These are phyloP conservation scores for Sindora glabra DNA, from an alignment of 306 rosid species.

Conservation along the genomic window DNA sequence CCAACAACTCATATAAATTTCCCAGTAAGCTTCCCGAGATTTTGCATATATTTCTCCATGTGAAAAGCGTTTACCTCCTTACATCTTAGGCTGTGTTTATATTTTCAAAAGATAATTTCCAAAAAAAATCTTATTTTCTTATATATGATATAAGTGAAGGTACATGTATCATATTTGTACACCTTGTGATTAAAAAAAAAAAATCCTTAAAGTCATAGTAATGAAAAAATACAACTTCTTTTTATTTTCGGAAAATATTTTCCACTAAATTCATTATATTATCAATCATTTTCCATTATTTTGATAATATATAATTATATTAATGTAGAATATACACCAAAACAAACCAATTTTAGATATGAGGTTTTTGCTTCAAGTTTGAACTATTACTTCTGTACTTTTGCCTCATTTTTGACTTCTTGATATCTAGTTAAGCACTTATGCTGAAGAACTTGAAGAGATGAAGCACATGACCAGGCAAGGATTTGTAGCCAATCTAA, in stretches of 20 bases:
- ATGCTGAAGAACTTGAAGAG: slow-evolving; percentile 88
- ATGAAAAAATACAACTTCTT: background rate
- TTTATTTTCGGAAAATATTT: no score
- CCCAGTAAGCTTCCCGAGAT: slow-evolving; percentile 56
- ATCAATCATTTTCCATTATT: background rate
- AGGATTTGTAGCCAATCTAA: slow-evolving; percentile 95
- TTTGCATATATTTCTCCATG: slow-evolving; percentile 9
- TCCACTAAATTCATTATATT: no score
- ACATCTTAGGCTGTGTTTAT: background rate
- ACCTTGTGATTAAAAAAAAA: no score
- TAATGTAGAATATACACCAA: no score
- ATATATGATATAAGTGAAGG: no score
- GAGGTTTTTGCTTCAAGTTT: no score
- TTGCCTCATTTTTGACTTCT: slow-evolving; percentile 17
- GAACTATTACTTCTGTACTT: slow-evolving; percentile 9
- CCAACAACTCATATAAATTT: slow-evolving; percentile 94
- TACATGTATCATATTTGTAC: no score
- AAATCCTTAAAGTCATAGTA: background rate
- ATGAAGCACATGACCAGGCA: slow-evolving; percentile 94
- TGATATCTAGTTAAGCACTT: slow-evolving; percentile 63
- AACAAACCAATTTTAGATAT: no score
- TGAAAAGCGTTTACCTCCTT: background rate
- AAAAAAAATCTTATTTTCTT: no score
- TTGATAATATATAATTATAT: no score
- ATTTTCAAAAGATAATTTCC: no score